Percentiles rank a stretch among this genome's conserved stretches.
phyloP scores from a whole-genome alignment of 2,329 filamentous ascomycete genomes.

The Alternaria solani region DNA sequence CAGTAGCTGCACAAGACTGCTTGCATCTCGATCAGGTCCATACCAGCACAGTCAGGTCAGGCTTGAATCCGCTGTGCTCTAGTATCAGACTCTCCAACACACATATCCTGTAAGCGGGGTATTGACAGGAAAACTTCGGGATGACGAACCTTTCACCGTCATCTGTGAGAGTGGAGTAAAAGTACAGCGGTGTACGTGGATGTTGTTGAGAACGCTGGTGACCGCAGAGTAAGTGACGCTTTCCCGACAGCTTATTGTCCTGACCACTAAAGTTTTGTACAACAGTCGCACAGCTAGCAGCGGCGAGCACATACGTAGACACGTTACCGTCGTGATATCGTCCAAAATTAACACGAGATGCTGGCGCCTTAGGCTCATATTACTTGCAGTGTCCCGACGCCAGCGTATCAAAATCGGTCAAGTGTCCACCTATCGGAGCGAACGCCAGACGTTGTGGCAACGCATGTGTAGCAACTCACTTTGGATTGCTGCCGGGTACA shows the following conservation, averaged over 20 bases:
- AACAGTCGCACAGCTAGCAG: not conserved
- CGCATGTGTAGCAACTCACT: not conserved
- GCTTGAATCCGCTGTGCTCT: not conserved
- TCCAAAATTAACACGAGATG: not conserved
- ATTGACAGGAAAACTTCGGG: not conserved
- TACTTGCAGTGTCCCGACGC: not conserved
- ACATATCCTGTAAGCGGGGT: not conserved
- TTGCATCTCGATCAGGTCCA: not conserved
- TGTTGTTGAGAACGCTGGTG: not conserved
- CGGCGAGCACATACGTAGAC: not conserved
- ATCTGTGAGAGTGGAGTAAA: not conserved
- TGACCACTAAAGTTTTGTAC: not conserved
- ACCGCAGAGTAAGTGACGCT: not conserved
- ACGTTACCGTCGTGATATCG: not conserved
- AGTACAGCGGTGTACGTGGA: not conserved
- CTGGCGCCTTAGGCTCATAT: not conserved
- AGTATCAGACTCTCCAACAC: not conserved
- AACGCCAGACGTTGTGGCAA: not conserved
- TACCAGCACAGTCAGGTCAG: not conserved
- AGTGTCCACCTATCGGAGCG: not conserved
- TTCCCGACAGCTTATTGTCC: not conserved
- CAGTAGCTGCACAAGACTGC: not conserved
- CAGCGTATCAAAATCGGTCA: not conserved
- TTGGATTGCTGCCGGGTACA: not conserved
- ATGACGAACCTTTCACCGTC: not conserved